Base-by-base conservation (phyloP, 1,139 yeast genomes). In the Candida anutae region DNA sequence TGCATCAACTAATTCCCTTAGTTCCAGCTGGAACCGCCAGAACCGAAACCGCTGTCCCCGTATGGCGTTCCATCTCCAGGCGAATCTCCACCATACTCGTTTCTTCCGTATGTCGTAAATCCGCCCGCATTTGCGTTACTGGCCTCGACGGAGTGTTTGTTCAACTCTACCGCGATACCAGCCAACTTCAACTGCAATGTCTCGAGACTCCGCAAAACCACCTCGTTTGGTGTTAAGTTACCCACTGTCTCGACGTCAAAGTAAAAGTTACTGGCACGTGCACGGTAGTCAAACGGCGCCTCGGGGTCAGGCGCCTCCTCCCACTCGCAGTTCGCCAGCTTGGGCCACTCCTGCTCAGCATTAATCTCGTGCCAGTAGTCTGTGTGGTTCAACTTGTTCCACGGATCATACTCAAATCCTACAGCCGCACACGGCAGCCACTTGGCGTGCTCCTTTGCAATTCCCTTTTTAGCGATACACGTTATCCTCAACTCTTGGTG, bases 401-500 rank as follows among this genome's bases (percentile, higher is more conserved):
- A 90, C n/a, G 99, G 99, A 50, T 90, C 99, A 49, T 90, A 90
- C 57, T 90, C 99, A 48, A 90, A 90, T 15, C 94, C 97, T 32
- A 93, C 72, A n/a, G 98, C 98, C 0, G 96, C 73, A 43, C 94
- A 83, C 2, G 98, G 96, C 5, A 94, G 80, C 98, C 98, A 90
- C 50, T 90, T 90, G 29, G 98, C 96, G 50, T 90, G 99, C 53
- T 90, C 99, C 54, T 93, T 90, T 24, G 97, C 88, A 36, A 93
- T 90, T 24, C 99, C 98, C 62, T 90, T 90, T 55, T 93, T 90
- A 30, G 99, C 98, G 38, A 90, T 82, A 58, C 99, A 90, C 38
- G 82, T 78, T 36, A 90, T 61, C 42, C 82, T 72, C 43, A 90
- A 66, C 51, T 90, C 96, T 60, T 90, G 99, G 50, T 88, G 94